phyloP scores from a whole-genome alignment of 306 rosid species.

The Vigna trinervia region DNA sequence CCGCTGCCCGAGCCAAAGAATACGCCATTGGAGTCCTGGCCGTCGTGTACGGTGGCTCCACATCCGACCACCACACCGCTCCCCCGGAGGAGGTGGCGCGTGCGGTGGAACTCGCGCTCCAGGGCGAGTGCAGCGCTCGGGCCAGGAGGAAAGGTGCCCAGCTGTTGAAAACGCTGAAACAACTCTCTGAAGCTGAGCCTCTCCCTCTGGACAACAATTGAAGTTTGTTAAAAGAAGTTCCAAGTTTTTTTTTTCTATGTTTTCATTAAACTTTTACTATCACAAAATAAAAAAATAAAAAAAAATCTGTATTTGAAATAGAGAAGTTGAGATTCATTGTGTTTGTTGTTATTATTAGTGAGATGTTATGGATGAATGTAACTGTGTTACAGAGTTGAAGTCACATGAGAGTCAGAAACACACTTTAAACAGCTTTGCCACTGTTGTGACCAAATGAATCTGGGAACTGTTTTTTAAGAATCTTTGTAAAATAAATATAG shows the following conservation, averaged over 20 bases:
- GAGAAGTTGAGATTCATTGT: too few species aligned
- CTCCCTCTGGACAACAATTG: background rate
- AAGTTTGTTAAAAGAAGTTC: background rate
- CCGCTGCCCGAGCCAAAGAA: constrained; percentile 82
- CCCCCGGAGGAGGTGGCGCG: constrained; percentile 98
- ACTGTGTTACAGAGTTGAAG: background rate
- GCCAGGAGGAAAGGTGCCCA: constrained; percentile 83
- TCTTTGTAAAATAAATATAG: background rate
- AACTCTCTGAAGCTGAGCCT: constrained; percentile 5
- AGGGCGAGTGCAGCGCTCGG: constrained; percentile 78
- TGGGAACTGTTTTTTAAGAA: background rate
- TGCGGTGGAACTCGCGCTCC: constrained; percentile 82
- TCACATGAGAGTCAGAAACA: background rate
- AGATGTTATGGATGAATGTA: background rate
- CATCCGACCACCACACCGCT: constrained; percentile 47
- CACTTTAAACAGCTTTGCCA: background rate
- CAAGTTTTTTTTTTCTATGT: too few species aligned
- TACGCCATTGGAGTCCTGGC: constrained; percentile 85
- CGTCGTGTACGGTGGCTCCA: constrained; percentile 59
- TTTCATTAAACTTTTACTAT: too few species aligned
- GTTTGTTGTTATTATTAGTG: background rate
- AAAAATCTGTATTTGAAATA: too few species aligned
- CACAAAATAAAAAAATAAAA: background rate
- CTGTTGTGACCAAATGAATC: background rate
- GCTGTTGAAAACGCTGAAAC: constrained; percentile 62